Percentiles rank a stretch among this genome's conserved stretches.
These are phyloP conservation scores for Prunus yedoensis DNA, from an alignment of 331 rosid genomes.

Conservation along the genomic window DNA sequence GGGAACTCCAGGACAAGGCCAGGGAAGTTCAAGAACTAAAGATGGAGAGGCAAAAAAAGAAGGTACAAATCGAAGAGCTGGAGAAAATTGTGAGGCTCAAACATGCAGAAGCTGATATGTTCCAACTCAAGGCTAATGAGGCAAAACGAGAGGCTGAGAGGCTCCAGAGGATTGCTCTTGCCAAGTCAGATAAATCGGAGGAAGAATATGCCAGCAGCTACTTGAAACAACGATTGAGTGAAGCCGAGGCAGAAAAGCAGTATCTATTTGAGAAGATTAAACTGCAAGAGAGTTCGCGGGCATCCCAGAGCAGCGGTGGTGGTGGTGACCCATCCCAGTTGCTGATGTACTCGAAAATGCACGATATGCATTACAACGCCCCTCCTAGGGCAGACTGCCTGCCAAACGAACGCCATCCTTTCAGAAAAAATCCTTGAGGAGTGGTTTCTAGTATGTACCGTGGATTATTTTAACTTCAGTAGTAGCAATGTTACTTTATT, in stretches of 20 bases:
- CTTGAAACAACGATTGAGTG: slow-evolving; percentile 79
- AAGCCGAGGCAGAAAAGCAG: slow-evolving; percentile 98
- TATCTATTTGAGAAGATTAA: slow-evolving; percentile 92
- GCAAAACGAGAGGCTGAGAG: slow-evolving; percentile 95
- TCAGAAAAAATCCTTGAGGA: slow-evolving; percentile 59
- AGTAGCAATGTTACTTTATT: slow-evolving; percentile 13
- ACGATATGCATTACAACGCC: slow-evolving; percentile 67
- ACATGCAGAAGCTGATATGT: slow-evolving; percentile 97
- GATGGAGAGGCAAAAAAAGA: slow-evolving; percentile 84
- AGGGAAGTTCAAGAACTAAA: slow-evolving; percentile 83
- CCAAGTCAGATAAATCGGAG: slow-evolving; percentile 96
- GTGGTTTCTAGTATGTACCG: slow-evolving; percentile 11
- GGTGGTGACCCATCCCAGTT: slow-evolving; percentile 73
- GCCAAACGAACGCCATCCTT: slow-evolving; percentile 61
- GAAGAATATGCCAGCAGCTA: slow-evolving; percentile 91
- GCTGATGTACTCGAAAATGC: slow-evolving; percentile 74
- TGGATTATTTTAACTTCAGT: slow-evolving; percentile 19
- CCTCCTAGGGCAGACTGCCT: slow-evolving; percentile 66
- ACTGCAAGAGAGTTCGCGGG: slow-evolving; percentile 85
- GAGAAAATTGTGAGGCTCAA: slow-evolving; percentile 97
- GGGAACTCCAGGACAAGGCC: slow-evolving; percentile 83
- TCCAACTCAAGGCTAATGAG: slow-evolving; percentile 90
- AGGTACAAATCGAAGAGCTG: slow-evolving; percentile 83
- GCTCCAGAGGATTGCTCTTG: slow-evolving; percentile 89
- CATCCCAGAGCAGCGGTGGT: slow-evolving; percentile 66